Evolutionary conservation across 202 grass and related monocot species (phyloP).

Genomic region (Dendrocalamus latiflorus): DNA sequence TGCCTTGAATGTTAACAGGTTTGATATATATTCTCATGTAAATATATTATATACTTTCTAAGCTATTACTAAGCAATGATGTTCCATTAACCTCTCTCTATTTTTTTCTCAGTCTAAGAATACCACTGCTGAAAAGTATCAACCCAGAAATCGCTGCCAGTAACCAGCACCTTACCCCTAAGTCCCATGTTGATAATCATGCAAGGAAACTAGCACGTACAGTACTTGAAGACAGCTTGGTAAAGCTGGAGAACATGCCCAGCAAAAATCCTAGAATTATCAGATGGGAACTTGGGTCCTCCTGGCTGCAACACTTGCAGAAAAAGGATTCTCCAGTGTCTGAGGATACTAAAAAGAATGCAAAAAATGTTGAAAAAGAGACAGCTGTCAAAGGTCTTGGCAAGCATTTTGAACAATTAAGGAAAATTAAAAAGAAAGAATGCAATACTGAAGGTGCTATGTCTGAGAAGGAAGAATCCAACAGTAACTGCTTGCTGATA

Average conservation of each 20-base stretch:
- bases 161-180: slow-evolving; percentile 37
- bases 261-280: slow-evolving; percentile 39
- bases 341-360: slow-evolving; percentile 34
- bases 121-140: slow-evolving; percentile 45
- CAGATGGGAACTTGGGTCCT: slow-evolving; percentile 95
- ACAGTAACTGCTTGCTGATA: slow-evolving; percentile 5
- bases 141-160: slow-evolving; percentile 30
- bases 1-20: slow-evolving; percentile 97
- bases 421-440: slow-evolving; percentile 85
- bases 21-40: slow-evolving; percentile 15
- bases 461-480: slow-evolving; percentile 62
- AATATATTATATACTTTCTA: not conserved
- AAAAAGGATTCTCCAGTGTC: slow-evolving; percentile 59
- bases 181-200: slow-evolving; percentile 34
- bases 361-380: slow-evolving; percentile 42
- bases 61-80: not conserved
- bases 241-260: slow-evolving; percentile 52
- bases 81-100: not conserved
- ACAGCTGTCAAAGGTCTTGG: slow-evolving; percentile 85
- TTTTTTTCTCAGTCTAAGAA: slow-evolving; percentile 71
- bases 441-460: slow-evolving; percentile 22
- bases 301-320: slow-evolving; percentile 84
- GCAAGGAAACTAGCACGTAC: slow-evolving; percentile 53
- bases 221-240: slow-evolving; percentile 68
- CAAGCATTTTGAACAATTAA: slow-evolving; percentile 79